These are phyloP conservation scores for Ophiostoma piceae DNA, from an alignment of 2,329 filamentous ascomycete genomes.

Conservation along the genomic window DNA sequence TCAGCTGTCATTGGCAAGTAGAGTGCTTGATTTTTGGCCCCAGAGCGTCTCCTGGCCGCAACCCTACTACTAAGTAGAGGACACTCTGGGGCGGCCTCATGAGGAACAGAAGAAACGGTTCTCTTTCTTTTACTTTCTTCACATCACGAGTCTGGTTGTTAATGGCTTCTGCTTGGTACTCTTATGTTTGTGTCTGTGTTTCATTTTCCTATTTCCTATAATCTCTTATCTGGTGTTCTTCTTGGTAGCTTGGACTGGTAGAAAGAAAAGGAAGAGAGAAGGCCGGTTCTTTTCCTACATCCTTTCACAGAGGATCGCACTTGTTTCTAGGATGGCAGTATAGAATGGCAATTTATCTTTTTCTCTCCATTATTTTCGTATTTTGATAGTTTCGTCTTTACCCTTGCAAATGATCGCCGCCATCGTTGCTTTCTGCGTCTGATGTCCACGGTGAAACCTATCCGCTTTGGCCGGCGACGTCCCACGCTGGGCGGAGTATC, in stretches of 20 bases:
- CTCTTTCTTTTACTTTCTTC: slow-evolving; percentile 4
- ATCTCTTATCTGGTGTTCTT: slow-evolving; percentile 13
- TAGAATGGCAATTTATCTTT: slow-evolving; percentile 5
- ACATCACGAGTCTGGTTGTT: neutral
- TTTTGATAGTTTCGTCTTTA: neutral
- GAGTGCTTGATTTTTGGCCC: neutral
- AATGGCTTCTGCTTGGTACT: neutral
- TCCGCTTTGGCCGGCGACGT: neutral
- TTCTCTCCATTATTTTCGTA: neutral
- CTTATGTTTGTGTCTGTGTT: neutral
- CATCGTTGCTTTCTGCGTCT: neutral
- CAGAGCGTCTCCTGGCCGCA: neutral
- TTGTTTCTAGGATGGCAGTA: slow-evolving; percentile 6
- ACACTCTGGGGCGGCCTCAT: neutral
- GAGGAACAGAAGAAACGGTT: neutral
- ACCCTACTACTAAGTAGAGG: neutral
- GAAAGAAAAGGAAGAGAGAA: slow-evolving; percentile 3
- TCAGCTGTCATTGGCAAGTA: slow-evolving; percentile 1
- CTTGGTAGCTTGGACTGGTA: slow-evolving; percentile 3
- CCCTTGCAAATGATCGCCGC: neutral
- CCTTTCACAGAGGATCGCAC: neutral
- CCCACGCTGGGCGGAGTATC: neutral
- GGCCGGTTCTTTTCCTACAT: slow-evolving; percentile 3
- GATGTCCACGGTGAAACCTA: slow-evolving; percentile 7
- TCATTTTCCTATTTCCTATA: neutral